Evolutionary conservation across 805 yeast species (phyloP).

Genomic region (Lipomyces lipofer): DNA sequence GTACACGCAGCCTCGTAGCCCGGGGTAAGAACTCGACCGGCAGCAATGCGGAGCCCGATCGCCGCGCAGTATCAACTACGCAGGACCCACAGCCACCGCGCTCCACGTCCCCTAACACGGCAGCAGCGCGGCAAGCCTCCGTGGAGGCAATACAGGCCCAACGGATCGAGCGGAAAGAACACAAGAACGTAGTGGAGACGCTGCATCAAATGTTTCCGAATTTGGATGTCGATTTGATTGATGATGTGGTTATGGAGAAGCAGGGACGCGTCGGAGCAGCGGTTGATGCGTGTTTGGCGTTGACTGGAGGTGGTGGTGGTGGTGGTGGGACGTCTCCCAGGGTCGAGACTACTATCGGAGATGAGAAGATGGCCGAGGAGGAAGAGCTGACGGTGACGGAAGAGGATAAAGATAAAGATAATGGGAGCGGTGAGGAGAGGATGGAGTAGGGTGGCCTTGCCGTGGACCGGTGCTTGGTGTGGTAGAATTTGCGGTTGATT

Average conservation of each 20-base stretch:
- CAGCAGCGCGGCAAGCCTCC: slow-evolving; percentile 6
- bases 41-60: slow-evolving; percentile 2
- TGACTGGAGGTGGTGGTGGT: no score
- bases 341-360: no score
- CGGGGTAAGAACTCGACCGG: not conserved
- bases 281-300: slow-evolving; percentile 58
- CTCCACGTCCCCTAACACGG: not conserved
- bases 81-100: not conserved
- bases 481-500: no score
- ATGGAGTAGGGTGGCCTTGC: no score
- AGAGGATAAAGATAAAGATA: no score
- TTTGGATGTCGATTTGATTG: slow-evolving; percentile 65
- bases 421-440: no score
- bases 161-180: slow-evolving; percentile 48
- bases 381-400: no score
- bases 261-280: slow-evolving; percentile 69
- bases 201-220: slow-evolving; percentile 73
- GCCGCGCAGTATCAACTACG: not conserved
- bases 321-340: no score
- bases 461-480: no score
- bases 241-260: slow-evolving; percentile 68
- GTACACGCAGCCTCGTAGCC: slow-evolving; percentile 14
- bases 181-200: slow-evolving; percentile 48
- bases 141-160: slow-evolving; percentile 35
- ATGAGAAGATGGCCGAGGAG: no score